phyloP scores from a whole-genome alignment of 176 grass and related monocot species.

The Zea mays region Zm-B73-REFERENCE-NAM-5.0 NC_050100.1:207108001-207108500 shows the following conservation, averaged over 20 bases:
- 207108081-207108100: neutral
- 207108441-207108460: no score
- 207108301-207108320: no score
- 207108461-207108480: no score
- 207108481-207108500: no score
- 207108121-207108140: neutral
- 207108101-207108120: neutral
- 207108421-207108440: no score
- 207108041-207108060: neutral
- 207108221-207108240: neutral
- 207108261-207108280: neutral
- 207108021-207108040: neutral
- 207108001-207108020: no score
- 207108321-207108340: no score
- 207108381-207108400: no score
- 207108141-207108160: neutral
- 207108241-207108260: neutral
- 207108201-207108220: neutral
- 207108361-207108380: no score
- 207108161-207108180: neutral
- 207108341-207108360: no score
- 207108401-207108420: no score
- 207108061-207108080: neutral
- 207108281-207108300: neutral
- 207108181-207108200: neutral